Conservation (phyloP, 2,329 filamentous ascomycete genomes). For the Pyrenophora tritici-repentis region DNA sequence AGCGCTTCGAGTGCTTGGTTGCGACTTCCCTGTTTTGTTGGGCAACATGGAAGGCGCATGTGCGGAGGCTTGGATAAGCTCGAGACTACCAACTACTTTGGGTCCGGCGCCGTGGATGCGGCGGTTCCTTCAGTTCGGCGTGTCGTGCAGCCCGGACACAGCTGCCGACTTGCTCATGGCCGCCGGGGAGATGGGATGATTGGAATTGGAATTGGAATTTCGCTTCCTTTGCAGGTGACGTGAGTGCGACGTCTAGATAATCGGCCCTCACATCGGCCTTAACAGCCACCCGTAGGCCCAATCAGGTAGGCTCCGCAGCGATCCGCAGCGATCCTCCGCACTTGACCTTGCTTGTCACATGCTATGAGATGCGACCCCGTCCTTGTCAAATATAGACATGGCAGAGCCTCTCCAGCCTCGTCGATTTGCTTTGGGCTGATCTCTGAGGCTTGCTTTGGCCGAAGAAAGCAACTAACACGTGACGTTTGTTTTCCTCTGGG, state of each 20-base stretch:
- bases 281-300: constrained; percentile 10
- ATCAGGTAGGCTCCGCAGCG: constrained; percentile 11
- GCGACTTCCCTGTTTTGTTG: constrained; percentile 19
- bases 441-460: no score
- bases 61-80: constrained; percentile 5
- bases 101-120: background rate
- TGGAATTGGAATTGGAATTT: no score
- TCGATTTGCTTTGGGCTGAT: no score
- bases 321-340: constrained; percentile 18
- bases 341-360: background rate
- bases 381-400: background rate
- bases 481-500: no score
- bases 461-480: no score
- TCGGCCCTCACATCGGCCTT: constrained; percentile 4
- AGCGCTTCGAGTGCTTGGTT: constrained; percentile 11
- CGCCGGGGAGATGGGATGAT: background rate
- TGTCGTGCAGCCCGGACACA: constrained; percentile 9
- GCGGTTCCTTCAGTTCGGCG: background rate
- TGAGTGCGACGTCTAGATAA: constrained; percentile 10
- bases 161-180: background rate
- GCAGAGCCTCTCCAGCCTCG: no score
- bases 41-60: background rate
- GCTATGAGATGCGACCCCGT: no score
- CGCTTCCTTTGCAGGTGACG: constrained; percentile 9
- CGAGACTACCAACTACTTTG: background rate